phyloP scores from a whole-genome alignment of 768 basidiomycete genomes.

The Lactifluus hygrophoroides region DNA sequence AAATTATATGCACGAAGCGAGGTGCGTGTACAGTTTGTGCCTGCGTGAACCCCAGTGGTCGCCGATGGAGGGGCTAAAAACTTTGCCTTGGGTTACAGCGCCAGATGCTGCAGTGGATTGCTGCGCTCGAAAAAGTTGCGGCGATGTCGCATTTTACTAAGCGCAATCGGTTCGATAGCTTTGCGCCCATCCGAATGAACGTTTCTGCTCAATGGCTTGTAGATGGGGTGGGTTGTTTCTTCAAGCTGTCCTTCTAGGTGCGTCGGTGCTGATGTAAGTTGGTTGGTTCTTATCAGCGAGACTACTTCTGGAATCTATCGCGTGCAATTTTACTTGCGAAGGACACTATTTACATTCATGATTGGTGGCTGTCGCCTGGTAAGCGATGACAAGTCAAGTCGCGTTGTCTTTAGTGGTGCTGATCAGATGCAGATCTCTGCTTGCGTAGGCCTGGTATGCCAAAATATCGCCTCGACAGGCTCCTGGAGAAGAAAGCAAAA shows the following conservation, averaged over 20 bases:
- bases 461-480: conserved; percentile 75
- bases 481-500: conserved; percentile 85
- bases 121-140: conserved; percentile 76
- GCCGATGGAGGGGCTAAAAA: neutral
- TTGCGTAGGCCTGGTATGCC: conserved; percentile 79
- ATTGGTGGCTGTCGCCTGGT: conserved; percentile 97
- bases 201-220: conserved; percentile 98
- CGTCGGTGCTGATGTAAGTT: conserved; percentile 1
- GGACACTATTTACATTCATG: conserved; percentile 88
- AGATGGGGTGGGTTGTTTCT: conserved; percentile 63
- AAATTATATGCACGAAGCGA: conserved; percentile 86
- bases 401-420: neutral
- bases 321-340: conserved; percentile 85
- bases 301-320: conserved; percentile 97
- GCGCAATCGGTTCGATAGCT: conserved; percentile 85
- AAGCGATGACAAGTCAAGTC: conserved; percentile 6
- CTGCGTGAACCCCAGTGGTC: neutral
- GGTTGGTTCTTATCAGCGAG: conserved; percentile 46
- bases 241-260: too few relatives aligned
- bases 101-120: conserved; percentile 97
- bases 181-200: conserved; percentile 86
- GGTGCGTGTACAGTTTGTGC: conserved; percentile 31
- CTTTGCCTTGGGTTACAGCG: conserved; percentile 38
- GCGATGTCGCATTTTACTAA: conserved; percentile 69
- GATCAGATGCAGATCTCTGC: conserved; percentile 52